Conservation (phyloP, 169 alveolate genomes). For the Perkinsus chesapeaki region DNA sequence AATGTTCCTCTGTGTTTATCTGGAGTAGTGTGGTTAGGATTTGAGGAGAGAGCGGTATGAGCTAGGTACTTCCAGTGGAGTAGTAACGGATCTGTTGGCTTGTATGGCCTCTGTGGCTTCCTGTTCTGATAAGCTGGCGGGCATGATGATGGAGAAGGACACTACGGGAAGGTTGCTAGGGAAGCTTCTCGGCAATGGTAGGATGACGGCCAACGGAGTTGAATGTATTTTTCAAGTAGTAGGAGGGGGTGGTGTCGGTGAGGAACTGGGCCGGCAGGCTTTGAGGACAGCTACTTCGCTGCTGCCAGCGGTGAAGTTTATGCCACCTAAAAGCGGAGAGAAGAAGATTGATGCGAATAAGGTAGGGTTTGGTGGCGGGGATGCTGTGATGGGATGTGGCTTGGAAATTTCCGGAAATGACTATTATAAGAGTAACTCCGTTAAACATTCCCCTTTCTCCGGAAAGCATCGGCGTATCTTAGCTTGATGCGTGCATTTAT, state of each 20-base stretch:
- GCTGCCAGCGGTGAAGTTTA: background rate
- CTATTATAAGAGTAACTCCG: no score
- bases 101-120: background rate
- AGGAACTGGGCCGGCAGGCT: background rate
- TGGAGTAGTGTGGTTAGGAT: no score
- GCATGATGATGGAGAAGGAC: background rate
- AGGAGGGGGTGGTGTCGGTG: background rate
- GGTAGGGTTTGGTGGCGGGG: background rate
- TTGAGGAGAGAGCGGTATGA: no score
- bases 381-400: no score
- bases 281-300: background rate
- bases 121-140: background rate
- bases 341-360: background rate
- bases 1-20: no score
- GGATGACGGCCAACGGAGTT: background rate
- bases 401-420: no score
- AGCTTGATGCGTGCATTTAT: no score
- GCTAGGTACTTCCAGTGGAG: background rate
- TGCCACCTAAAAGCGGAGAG: background rate
- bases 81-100: background rate
- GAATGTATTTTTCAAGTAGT: no score
- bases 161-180: background rate
- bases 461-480: no score
- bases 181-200: background rate
- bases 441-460: no score